Evolutionary conservation across 2,329 filamentous ascomycete genomes (phyloP), one percentile per base, ranked within the genome.

Genomic region (Fusarium sulawesiense): DNA sequence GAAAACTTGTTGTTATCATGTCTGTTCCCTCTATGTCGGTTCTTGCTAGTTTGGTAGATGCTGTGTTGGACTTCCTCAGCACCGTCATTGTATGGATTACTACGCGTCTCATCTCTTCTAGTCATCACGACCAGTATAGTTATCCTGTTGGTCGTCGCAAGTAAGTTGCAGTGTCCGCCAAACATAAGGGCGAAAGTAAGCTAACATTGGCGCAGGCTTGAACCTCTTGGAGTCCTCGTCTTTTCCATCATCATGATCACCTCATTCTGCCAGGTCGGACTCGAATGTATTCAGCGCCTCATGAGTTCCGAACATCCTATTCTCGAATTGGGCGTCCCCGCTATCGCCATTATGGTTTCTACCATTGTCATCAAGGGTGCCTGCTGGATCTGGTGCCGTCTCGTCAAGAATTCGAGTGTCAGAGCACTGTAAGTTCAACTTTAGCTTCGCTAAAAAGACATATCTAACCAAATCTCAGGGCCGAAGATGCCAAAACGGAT

Each of bases 171-270:
- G 8, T 8, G n/a, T 23, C 23, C 21, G 21, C 51, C 25, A 23
- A 41, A 21, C 20, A 48, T 21, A 41, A 14, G 14, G 27, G 25
- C 18, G 20, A 41, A 51, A 5, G 25, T 37, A 46, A 23, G 46
- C 73, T 78, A 69, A 78, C 58, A 6, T 16, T 12, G 53, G n/a
- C 23, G 8, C 40, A 87, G 91, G 49, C 84, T 96, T 47, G 93
- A 95, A 75, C 93, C 93, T 3, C 86, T 96, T 8, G 93, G 93
- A 29, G 91, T 96, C 4, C 83, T 96, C 7, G 89, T 95, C 58
- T 96, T 95, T 80, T 92, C 91, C 18, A 87, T 94, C 64, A 92
- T 95, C 76, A 96, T 96, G 92, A 91, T 95, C 68, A 94, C 91
- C 0, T 92, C 91, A 1, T 95, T 96, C 80, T 88, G 89, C 70